Percentiles rank a stretch among this genome's conserved stretches.
These are phyloP conservation scores for Pisolithus orientalis DNA, from an alignment of 768 basidiomycete species.

Conservation along the genomic window DNA sequence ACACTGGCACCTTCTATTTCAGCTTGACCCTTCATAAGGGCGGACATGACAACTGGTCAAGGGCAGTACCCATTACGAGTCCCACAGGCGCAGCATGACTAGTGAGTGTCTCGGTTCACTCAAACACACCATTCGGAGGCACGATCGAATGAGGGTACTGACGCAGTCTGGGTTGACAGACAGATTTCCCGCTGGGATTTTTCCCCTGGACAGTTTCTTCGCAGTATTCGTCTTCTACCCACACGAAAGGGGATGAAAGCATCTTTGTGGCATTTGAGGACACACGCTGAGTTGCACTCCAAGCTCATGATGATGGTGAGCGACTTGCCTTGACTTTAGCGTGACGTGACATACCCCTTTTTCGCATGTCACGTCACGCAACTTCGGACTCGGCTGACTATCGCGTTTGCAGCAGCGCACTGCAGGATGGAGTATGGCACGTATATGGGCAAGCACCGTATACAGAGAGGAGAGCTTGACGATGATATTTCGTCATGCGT, in stretches of 20 bases:
- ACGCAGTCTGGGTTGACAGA: background rate
- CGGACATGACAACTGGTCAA: too few relatives aligned
- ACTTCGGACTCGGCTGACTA: background rate
- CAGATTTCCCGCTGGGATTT: background rate
- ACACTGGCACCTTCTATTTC: too few relatives aligned
- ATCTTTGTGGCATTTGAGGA: slow-evolving; percentile 3
- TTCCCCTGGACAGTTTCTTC: background rate
- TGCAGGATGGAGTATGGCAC: background rate
- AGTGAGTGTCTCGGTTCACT: slow-evolving; percentile 10
- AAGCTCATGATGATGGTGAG: slow-evolving; percentile 7
- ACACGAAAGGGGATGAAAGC: background rate
- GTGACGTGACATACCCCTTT: slow-evolving; percentile 8
- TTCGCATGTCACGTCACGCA: background rate
- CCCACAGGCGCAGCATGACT: background rate
- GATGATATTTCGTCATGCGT: too few relatives aligned
- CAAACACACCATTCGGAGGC: background rate
- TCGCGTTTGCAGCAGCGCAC: background rate
- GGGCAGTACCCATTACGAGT: too few relatives aligned
- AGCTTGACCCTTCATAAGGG: too few relatives aligned
- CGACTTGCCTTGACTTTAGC: slow-evolving; percentile 7
- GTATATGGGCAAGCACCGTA: background rate
- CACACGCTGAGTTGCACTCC: slow-evolving; percentile 6
- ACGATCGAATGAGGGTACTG: background rate
- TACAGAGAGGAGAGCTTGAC: too few relatives aligned
- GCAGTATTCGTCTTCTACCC: slow-evolving; percentile 2